Percentiles rank a stretch among this genome's conserved stretches.
phyloP scores from a whole-genome alignment of 129 eudicot genomes.

The Escallonia rubra region DNA sequence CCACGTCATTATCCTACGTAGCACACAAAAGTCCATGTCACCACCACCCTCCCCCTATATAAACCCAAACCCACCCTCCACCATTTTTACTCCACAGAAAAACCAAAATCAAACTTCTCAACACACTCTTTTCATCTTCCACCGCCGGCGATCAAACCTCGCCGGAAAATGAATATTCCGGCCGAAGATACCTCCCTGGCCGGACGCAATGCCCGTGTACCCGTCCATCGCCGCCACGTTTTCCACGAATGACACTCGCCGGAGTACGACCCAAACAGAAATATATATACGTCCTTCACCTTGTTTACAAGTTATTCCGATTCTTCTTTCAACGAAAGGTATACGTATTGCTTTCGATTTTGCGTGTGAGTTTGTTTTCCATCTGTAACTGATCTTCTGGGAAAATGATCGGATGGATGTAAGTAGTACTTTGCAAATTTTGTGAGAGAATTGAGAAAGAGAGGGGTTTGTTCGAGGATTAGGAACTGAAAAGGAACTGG shows the following conservation, averaged over 20 bases:
- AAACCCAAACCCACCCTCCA: slow-evolving; percentile 2
- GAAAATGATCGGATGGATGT: slow-evolving; percentile 2
- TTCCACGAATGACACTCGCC: slow-evolving; percentile 10
- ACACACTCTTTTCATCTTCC: neutral
- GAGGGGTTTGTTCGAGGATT: no score
- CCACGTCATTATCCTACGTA: slow-evolving; percentile 7
- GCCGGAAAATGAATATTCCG: slow-evolving; percentile 20
- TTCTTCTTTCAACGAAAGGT: slow-evolving; percentile 12
- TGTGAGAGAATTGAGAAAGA: no score
- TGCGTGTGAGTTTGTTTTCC: neutral
- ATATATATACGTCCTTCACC: no score
- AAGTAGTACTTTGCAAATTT: no score
- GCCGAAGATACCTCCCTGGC: neutral
- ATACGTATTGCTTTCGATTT: slow-evolving; percentile 5
- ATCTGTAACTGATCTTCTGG: neutral
- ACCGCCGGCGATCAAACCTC: slow-evolving; percentile 1
- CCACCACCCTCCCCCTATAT: slow-evolving; percentile 1
- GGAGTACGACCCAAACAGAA: neutral
- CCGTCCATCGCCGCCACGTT: slow-evolving; percentile 22
- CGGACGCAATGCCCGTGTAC: slow-evolving; percentile 5
- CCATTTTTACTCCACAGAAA: slow-evolving; percentile 5
- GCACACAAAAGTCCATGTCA: neutral
- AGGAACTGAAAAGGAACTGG: no score
- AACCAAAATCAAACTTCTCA: neutral
- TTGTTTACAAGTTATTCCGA: neutral